Conservation (phyloP, 2,329 filamentous ascomycete genomes). For the Neoscytalidium dimidiatum region DNA sequence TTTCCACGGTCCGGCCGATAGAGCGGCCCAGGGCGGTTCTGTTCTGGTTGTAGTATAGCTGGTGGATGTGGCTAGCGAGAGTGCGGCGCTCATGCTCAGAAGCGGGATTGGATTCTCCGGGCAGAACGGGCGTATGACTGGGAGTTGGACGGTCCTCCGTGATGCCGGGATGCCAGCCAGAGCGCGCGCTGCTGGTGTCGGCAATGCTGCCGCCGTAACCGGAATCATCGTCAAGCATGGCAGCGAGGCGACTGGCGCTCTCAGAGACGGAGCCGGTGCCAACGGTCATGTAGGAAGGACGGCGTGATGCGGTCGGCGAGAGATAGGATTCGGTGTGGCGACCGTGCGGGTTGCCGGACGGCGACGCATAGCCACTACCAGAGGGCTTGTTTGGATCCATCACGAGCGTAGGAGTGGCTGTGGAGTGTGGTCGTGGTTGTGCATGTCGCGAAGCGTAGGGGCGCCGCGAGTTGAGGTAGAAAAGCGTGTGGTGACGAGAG, state of each 20-base stretch:
- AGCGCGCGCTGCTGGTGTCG: slow-evolving; percentile 59
- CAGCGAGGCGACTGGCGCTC: slow-evolving; percentile 77
- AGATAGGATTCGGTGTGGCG: slow-evolving; percentile 20
- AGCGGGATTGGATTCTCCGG: slow-evolving; percentile 48
- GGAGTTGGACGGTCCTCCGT: slow-evolving; percentile 61
- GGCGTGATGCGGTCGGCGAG: slow-evolving; percentile 20
- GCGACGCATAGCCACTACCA: slow-evolving; percentile 28
- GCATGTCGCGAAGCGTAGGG: slow-evolving; percentile 32
- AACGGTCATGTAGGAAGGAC: slow-evolving; percentile 82
- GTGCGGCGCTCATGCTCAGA: slow-evolving; percentile 66
- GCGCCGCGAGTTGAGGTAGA: slow-evolving; percentile 1
- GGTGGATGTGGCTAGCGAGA: slow-evolving; percentile 82
- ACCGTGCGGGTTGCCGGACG: slow-evolving; percentile 24
- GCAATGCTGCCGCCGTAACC: slow-evolving; percentile 84
- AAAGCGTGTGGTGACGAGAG: not conserved
- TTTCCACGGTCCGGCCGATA: slow-evolving; percentile 83
- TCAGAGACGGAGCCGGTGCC: slow-evolving; percentile 79
- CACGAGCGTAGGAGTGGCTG: slow-evolving; percentile 5
- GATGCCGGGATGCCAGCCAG: slow-evolving; percentile 57
- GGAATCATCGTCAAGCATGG: slow-evolving; percentile 82
- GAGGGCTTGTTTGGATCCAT: slow-evolving; percentile 23
- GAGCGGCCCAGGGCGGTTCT: slow-evolving; percentile 82
- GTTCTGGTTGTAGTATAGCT: slow-evolving; percentile 94
- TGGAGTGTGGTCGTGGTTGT: slow-evolving; percentile 23
- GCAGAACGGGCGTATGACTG: slow-evolving; percentile 53